A percentile compares a stretch with the other conserved stretches of the same genome.
Evolutionary conservation across 257 asterid genomes (phyloP).

Genomic region (Paraleonurus japonicus): DNA sequence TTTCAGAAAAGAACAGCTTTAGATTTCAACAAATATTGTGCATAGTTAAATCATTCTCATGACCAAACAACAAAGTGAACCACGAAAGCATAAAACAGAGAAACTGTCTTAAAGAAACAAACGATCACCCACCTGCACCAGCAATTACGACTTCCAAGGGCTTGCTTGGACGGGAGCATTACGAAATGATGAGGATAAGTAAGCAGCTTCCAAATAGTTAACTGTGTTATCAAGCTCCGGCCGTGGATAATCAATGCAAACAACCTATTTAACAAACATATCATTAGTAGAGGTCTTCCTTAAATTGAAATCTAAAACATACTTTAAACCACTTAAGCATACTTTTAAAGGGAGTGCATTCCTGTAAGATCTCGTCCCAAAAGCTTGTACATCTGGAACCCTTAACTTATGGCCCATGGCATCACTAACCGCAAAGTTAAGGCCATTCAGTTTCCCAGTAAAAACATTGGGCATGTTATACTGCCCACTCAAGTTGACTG

Average conservation of each 20-base stretch:
- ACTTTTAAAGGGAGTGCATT: conserved; percentile 55
- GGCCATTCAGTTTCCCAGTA: conserved; percentile 35
- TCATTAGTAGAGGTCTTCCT: conserved; percentile 1
- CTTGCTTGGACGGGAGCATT: conserved; percentile 65
- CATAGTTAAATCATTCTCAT: not conserved
- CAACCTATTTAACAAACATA: conserved; percentile 54
- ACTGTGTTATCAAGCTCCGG: conserved; percentile 78
- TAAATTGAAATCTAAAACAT: conserved; percentile 1
- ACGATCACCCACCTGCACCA: conserved; percentile 69
- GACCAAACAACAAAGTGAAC: not conserved
- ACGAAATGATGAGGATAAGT: conserved; percentile 64
- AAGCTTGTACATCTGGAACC: conserved; percentile 34
- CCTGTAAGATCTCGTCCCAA: conserved; percentile 35
- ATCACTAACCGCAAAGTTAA: conserved; percentile 58
- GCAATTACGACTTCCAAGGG: conserved; percentile 87
- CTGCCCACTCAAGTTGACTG: conserved; percentile 60
- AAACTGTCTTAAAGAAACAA: not conserved
- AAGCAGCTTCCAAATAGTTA: conserved; percentile 88
- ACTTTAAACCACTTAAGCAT: conserved; percentile 15
- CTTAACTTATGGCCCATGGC: conserved; percentile 57
- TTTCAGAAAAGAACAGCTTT: conserved; percentile 10
- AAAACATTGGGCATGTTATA: conserved; percentile 30
- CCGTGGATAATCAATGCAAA: conserved; percentile 87
- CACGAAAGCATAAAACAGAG: no score
- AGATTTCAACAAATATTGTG: not conserved